Evolutionary conservation across 2,329 filamentous ascomycete genomes (phyloP).

Genomic region (Polytolypa hystricis): DNA sequence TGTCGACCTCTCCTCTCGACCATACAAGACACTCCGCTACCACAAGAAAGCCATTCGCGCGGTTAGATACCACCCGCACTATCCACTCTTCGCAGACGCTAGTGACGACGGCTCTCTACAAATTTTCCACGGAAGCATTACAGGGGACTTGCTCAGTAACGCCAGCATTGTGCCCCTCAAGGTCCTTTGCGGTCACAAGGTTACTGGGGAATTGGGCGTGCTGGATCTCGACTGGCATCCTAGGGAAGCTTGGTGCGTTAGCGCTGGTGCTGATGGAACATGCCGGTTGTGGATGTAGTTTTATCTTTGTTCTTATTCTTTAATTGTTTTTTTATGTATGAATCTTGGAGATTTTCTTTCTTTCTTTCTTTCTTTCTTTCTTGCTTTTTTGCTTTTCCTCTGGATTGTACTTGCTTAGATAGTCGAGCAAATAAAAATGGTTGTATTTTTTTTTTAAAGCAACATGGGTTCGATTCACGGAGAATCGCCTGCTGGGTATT

Average conservation of each 20-base stretch:
- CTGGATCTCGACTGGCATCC: constrained; percentile 96
- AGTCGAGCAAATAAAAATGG: too few species aligned
- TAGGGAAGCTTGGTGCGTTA: constrained; percentile 84
- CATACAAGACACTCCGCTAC: constrained; percentile 95
- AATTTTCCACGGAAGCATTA: constrained; percentile 94
- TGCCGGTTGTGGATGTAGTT: constrained; percentile 72
- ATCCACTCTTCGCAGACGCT: constrained; percentile 84
- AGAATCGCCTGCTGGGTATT: too few species aligned
- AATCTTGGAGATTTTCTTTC: background rate
- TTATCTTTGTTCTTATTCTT: background rate
- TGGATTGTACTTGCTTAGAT: constrained; percentile 4
- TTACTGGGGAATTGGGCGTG: constrained; percentile 76
- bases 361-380: too few species aligned
- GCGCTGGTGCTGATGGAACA: constrained; percentile 86
- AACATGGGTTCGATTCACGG: too few species aligned
- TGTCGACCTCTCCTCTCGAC: constrained; percentile 76
- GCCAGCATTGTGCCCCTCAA: constrained; percentile 94
- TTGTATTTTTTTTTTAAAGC: too few species aligned
- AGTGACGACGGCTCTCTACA: constrained; percentile 91
- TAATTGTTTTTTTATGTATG: background rate
- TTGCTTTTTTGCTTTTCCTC: background rate
- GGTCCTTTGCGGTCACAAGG: constrained; percentile 79
- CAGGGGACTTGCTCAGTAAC: constrained; percentile 89
- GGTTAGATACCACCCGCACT: constrained; percentile 72
- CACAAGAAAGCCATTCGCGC: constrained; percentile 83